Percentiles rank a stretch among this genome's conserved stretches.
These are phyloP conservation scores for Lipomyces chichibuensis DNA, from an alignment of 805 yeast species.

Conservation along the genomic window DNA sequence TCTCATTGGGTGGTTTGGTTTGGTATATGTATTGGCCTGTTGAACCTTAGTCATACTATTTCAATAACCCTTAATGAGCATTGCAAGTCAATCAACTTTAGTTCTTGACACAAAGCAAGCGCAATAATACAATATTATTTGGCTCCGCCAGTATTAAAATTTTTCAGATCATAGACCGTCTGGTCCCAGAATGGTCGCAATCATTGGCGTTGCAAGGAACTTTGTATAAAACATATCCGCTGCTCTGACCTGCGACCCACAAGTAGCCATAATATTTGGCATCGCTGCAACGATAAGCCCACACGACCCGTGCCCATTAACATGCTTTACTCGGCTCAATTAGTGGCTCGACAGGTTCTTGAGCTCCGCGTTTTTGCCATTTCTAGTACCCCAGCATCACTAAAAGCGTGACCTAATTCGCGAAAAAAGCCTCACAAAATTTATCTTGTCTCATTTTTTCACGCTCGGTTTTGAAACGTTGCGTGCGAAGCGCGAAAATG, in stretches of 20 bases:
- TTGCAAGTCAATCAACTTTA: neutral
- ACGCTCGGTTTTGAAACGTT: conserved; percentile 76
- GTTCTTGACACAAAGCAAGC: conserved; percentile 56
- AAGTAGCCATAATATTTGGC: conserved; percentile 85
- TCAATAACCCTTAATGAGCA: neutral
- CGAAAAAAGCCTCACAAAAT: conserved; percentile 84
- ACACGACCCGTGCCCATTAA: conserved; percentile 74
- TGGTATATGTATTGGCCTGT: no score
- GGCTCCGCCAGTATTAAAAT: conserved; percentile 78
- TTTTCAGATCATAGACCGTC: conserved; percentile 74
- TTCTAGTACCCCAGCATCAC: conserved; percentile 86
- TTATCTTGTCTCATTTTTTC: conserved; percentile 72
- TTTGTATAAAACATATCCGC: conserved; percentile 76
- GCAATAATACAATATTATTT: conserved; percentile 68
- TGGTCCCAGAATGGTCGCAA: conserved; percentile 59
- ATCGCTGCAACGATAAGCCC: conserved; percentile 81
- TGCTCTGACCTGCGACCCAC: conserved; percentile 87
- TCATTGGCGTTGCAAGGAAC: conserved; percentile 70
- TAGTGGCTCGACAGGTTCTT: conserved; percentile 67
- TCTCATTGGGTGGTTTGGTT: no score
- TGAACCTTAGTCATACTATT: neutral
- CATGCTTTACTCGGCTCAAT: conserved; percentile 64
- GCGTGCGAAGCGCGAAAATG: conserved; percentile 77
- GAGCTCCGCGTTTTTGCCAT: conserved; percentile 69
- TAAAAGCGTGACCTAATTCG: conserved; percentile 88